These are phyloP conservation scores for Cetradonia linearis DNA, from an alignment of 495 filamentous ascomycete genomes.

Conservation along the genomic window DNA sequence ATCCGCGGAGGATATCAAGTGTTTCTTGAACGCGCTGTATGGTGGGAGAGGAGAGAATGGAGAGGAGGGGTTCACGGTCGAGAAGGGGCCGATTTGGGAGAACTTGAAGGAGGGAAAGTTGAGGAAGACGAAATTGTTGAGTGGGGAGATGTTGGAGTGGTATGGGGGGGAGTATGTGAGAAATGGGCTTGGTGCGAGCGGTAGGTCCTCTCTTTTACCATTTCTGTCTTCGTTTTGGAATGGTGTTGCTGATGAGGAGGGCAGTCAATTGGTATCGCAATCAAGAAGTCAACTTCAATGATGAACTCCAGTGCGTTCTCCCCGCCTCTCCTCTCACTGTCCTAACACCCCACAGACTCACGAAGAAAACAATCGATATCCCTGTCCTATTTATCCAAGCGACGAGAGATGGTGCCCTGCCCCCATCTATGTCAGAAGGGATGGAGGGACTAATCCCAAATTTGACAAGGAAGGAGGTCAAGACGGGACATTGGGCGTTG, in stretches of 20 bases:
- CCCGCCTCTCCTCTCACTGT: neutral
- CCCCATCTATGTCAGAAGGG: slow-evolving; percentile 50
- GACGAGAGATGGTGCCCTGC: slow-evolving; percentile 55
- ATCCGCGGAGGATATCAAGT: slow-evolving; percentile 47
- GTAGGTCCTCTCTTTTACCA: slow-evolving; percentile 35
- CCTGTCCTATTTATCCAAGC: slow-evolving; percentile 70
- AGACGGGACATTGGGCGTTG: slow-evolving; percentile 61
- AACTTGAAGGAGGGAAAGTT: slow-evolving; percentile 42
- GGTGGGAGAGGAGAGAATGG: slow-evolving; percentile 49
- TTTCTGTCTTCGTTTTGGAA: neutral
- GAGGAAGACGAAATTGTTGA: slow-evolving; percentile 44
- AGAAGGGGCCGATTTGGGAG: slow-evolving; percentile 47
- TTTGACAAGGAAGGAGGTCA: slow-evolving; percentile 47
- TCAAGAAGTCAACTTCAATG: slow-evolving; percentile 57
- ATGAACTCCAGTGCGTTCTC: slow-evolving; percentile 49
- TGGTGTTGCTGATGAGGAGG: neutral
- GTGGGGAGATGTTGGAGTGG: slow-evolving; percentile 56
- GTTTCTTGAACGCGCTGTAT: slow-evolving; percentile 60
- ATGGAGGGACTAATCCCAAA: slow-evolving; percentile 59
- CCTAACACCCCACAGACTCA: slow-evolving; percentile 23
- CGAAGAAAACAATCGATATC: slow-evolving; percentile 42
- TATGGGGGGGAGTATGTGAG: slow-evolving; percentile 60
- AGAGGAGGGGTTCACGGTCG: slow-evolving; percentile 42
- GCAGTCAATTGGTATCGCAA: slow-evolving; percentile 77
- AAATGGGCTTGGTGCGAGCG: slow-evolving; percentile 64